phyloP scores from a whole-genome alignment of 805 yeast species.

The Starmerella powellii region DNA sequence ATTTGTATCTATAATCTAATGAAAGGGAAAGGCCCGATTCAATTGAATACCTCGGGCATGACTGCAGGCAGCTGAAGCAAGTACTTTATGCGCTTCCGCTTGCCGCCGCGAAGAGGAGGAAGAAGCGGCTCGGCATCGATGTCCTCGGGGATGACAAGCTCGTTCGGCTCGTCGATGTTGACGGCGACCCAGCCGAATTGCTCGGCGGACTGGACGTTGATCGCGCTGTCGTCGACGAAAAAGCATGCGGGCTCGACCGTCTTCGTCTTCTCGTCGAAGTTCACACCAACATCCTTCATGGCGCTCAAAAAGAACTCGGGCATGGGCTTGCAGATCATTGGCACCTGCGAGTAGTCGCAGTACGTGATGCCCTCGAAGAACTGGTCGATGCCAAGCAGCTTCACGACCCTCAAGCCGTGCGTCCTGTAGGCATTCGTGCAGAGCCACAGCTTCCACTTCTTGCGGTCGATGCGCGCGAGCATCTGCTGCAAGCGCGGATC shows the following conservation, averaged over 20 bases:
- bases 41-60: slow-evolving; percentile 39
- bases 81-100: slow-evolving; percentile 43
- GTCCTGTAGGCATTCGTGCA: slow-evolving; percentile 89
- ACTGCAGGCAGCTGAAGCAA: slow-evolving; percentile 44
- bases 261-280: slow-evolving; percentile 18
- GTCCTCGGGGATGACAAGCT: slow-evolving; percentile 34
- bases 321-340: slow-evolving; percentile 84
- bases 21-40: too few species aligned
- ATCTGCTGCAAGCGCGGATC: slow-evolving; percentile 29
- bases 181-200: slow-evolving; percentile 60
- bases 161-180: slow-evolving; percentile 61
- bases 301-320: slow-evolving; percentile 45
- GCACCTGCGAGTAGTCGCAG: slow-evolving; percentile 63
- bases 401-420: slow-evolving; percentile 73
- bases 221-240: slow-evolving; percentile 79
- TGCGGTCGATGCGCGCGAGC: slow-evolving; percentile 30
- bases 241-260: slow-evolving; percentile 36
- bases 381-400: slow-evolving; percentile 79
- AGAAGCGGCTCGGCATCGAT: slow-evolving; percentile 49
- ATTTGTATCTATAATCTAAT: too few species aligned
- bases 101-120: slow-evolving; percentile 26
- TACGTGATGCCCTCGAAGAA: slow-evolving; percentile 85
- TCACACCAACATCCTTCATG: slow-evolving; percentile 49
- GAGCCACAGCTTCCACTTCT: slow-evolving; percentile 70
- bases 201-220: slow-evolving; percentile 64